Evolutionary conservation across 257 asterid species (phyloP).

Genomic region (Nicotiana paniculata): DNA sequence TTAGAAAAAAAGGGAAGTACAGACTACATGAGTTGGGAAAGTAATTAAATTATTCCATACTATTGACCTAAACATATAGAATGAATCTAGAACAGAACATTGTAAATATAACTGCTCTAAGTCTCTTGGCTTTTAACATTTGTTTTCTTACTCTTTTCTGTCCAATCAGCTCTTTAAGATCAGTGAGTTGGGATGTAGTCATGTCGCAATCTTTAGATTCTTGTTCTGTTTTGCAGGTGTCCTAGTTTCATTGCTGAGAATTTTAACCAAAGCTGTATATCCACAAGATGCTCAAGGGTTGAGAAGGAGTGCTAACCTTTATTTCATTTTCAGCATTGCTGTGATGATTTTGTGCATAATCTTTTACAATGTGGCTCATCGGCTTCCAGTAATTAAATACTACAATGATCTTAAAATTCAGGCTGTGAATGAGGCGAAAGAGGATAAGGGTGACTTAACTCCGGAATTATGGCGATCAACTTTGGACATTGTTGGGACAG

Average conservation of each 20-base stretch:
- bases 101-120: not conserved
- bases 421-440: slow-evolving; percentile 65
- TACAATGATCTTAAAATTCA: slow-evolving; percentile 54
- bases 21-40: not conserved
- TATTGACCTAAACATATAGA: not conserved
- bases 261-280: slow-evolving; percentile 71
- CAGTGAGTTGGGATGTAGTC: not conserved
- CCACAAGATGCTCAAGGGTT: slow-evolving; percentile 78
- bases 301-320: slow-evolving; percentile 84
- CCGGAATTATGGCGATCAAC: slow-evolving; percentile 63
- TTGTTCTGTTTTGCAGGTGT: slow-evolving; percentile 49
- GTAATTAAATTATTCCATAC: not conserved
- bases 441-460: slow-evolving; percentile 56
- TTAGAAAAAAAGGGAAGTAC: not conserved
- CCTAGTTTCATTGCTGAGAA: slow-evolving; percentile 67
- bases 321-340: slow-evolving; percentile 64
- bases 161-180: not conserved
- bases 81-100: not conserved
- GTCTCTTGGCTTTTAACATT: not conserved
- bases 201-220: not conserved
- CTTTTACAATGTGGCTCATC: slow-evolving; percentile 64
- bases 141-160: not conserved
- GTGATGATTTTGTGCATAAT: slow-evolving; percentile 66
- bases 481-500: slow-evolving; percentile 55
- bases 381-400: slow-evolving; percentile 74